These are phyloP conservation scores for Camillea tinctor DNA, from an alignment of 2,329 filamentous ascomycete species.

Conservation along the genomic window DNA sequence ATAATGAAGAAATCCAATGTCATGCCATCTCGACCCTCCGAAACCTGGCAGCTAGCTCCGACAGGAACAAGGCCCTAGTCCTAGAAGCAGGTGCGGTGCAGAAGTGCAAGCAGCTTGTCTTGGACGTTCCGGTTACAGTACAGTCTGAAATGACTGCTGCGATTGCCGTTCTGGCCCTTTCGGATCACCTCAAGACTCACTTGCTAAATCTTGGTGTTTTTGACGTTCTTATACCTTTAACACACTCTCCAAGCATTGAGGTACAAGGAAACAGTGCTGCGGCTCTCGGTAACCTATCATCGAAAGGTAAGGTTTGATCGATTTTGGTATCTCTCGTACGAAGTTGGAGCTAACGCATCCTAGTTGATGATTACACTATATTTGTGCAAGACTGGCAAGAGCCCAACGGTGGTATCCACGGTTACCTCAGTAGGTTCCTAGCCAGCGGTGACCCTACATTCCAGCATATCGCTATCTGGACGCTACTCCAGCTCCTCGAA, in stretches of 20 bases:
- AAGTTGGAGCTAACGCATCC: constrained; percentile 12
- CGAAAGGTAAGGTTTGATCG: constrained; percentile 68
- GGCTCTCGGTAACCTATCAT: constrained; percentile 91
- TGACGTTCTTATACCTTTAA: constrained; percentile 92
- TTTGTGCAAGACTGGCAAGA: constrained; percentile 94
- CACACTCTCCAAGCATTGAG: constrained; percentile 92
- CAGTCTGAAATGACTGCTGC: constrained; percentile 99
- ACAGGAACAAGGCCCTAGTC: constrained; percentile 97
- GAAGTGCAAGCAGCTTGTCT: constrained; percentile 95
- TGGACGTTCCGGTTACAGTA: constrained; percentile 89
- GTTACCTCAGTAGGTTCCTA: constrained; percentile 89
- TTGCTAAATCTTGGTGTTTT: constrained; percentile 91
- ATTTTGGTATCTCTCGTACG: not conserved
- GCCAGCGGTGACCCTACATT: constrained; percentile 95
- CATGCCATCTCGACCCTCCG: constrained; percentile 96
- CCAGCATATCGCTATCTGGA: constrained; percentile 99
- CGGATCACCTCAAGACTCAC: constrained; percentile 91
- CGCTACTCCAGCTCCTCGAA: constrained; percentile 88
- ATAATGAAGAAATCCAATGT: constrained; percentile 98
- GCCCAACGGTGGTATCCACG: constrained; percentile 91
- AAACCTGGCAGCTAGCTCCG: constrained; percentile 93
- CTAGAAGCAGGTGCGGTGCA: constrained; percentile 94
- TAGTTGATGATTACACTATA: constrained; percentile 94
- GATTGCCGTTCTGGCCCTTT: constrained; percentile 91
- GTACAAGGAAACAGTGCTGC: constrained; percentile 98